Evolutionary conservation across 1,139 yeast genomes (phyloP), one percentile per base, ranked within the genome.

Genomic region (Pichia sp.): DNA sequence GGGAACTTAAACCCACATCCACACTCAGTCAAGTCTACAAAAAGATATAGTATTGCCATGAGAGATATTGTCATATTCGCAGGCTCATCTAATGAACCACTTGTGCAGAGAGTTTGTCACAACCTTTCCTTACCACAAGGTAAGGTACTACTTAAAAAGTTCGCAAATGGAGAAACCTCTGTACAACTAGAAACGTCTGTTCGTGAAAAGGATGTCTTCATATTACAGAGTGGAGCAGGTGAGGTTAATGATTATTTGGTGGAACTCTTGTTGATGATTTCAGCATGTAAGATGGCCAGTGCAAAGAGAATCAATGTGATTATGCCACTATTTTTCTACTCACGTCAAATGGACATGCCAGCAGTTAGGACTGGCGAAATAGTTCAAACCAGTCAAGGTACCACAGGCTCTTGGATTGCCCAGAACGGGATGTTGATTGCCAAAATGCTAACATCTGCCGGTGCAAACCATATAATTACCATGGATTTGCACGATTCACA

Each of bases 401-500:
- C 46, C 1, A 16, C 46, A 75, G 87, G 88, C 67, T 87, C 91
- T 64, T 93, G 99, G 98, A 85, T 92, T 33, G 95, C 97, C 0
- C 98, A 92, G 70, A 86, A 93, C 49, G 99, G 99, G 9, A 91
- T 96, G 2, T 75, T 95, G 59, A 82, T 95, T 60, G 98, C 99
- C 46, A 87, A 91, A 64, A 73, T 93, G 61, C 75, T 95, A 61
- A 87, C 91, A 14, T 84, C 95, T 4, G 96, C 99, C 0, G 99
- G 99, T 38, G 97, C 98, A 1, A 96, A 95, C 71, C 92, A 95
- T 65, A 84, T 93, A 59, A 91, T 95, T 60, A 93, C 99, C 10
- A 92, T 93, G 98, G 99, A 95, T 68, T 77, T 95, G 57, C 99
- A 93, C 68, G 99, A 92, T 68, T 90, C 93, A 3, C 97, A 91